Evolutionary conservation across 306 rosid genomes (phyloP).

Genomic region (Dryas alaskensis): DNA sequence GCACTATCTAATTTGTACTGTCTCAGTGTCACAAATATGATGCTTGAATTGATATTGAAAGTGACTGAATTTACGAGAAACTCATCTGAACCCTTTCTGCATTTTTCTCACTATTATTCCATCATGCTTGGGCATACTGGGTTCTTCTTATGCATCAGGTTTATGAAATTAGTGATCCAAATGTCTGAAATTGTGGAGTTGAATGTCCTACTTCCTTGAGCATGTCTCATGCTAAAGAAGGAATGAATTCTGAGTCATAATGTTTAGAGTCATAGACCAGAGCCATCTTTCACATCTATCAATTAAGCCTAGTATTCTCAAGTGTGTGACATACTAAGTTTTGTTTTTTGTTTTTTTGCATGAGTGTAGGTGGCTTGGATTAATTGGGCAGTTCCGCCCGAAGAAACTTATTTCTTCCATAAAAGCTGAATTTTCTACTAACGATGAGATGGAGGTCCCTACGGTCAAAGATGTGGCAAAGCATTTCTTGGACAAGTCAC

Average conservation of each 20-base stretch:
- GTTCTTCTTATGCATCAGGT: neutral
- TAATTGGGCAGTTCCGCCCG: constrained; percentile 77
- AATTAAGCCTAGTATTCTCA: neutral
- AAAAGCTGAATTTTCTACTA: constrained; percentile 53
- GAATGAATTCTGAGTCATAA: constrained; percentile 15
- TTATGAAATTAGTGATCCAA: neutral
- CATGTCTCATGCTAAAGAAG: constrained; percentile 8
- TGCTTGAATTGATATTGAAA: neutral
- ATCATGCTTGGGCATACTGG: neutral
- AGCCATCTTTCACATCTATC: constrained; percentile 3
- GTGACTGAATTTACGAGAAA: neutral
- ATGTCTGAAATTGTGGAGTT: neutral
- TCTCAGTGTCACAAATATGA: neutral
- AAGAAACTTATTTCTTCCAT: constrained; percentile 65
- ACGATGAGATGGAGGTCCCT: constrained; percentile 46
- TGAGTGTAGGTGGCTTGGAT: constrained; percentile 72
- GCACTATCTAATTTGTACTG: neutral
- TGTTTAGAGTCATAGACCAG: neutral
- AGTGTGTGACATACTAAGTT: constrained; percentile 17
- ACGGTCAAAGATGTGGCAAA: constrained; percentile 62
- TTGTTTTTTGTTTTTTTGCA: constrained; percentile 12
- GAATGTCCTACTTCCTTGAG: neutral
- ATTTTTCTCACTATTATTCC: neutral
- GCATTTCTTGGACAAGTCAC: constrained; percentile 71
- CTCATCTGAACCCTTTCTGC: neutral